These are phyloP conservation scores for Cryoendolithus antarcticus DNA, from an alignment of 2,329 filamentous ascomycete species.

Conservation along the genomic window DNA sequence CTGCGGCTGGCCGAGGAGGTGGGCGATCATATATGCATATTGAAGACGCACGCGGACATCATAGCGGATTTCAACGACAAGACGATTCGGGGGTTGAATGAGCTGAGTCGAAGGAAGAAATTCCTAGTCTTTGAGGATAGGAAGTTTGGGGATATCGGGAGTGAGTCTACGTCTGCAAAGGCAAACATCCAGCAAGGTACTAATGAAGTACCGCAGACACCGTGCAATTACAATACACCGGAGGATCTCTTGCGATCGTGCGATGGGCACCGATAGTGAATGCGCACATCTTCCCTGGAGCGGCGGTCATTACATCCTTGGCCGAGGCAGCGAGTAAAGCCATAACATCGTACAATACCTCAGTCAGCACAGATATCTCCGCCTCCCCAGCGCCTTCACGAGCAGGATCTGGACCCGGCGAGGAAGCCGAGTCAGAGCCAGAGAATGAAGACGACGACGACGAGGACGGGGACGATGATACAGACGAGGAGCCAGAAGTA, in stretches of 20 bases:
- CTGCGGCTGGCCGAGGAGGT: constrained; percentile 45
- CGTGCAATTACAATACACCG: constrained; percentile 42
- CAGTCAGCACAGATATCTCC: constrained; percentile 39
- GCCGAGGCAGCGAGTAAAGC: constrained; percentile 35
- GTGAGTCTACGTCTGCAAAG: constrained; percentile 22
- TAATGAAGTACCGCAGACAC: constrained; percentile 28
- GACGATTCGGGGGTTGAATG: constrained; percentile 37
- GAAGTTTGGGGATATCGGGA: constrained; percentile 45
- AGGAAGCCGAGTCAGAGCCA: constrained; percentile 9
- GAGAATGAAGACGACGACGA: constrained; percentile 6
- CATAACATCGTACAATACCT: constrained; percentile 37
- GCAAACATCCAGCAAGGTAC: constrained; percentile 7
- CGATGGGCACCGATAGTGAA: constrained; percentile 42
- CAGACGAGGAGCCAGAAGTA: constrained; percentile 23
- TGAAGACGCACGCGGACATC: constrained; percentile 51
- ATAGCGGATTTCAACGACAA: constrained; percentile 48
- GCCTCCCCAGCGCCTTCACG: constrained; percentile 25
- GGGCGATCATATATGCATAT: constrained; percentile 47
- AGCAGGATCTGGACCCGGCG: constrained; percentile 13
- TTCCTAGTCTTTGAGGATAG: constrained; percentile 44
- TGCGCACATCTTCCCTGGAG: constrained; percentile 40
- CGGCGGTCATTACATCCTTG: constrained; percentile 39
- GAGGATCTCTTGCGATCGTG: constrained; percentile 38
- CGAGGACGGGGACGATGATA: constrained; percentile 30
- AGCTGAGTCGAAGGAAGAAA: constrained; percentile 35